A percentile compares a stretch with the other conserved stretches of the same genome.
Conservation (phyloP, 257 asterid species). For the Solanum megistacrolobum region DNA sequence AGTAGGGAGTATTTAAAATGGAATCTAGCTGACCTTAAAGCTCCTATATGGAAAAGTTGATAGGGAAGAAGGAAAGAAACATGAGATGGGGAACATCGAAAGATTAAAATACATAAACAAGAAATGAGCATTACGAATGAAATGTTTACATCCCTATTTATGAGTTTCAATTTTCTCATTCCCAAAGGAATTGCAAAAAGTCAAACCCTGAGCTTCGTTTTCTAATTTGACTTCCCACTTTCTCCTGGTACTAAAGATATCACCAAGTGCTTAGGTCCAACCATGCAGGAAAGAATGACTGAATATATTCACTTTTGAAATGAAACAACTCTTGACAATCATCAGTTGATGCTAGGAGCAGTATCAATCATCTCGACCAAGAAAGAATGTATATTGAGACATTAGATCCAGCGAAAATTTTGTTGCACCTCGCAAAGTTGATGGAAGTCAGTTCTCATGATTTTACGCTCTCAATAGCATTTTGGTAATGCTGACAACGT, state of each 20-base stretch:
- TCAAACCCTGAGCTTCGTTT: not conserved
- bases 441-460: not conserved
- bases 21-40: not conserved
- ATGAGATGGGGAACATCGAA: not conserved
- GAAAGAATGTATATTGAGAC: not conserved
- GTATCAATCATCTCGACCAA: not conserved
- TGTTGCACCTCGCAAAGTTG: not conserved
- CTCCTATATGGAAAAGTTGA: not conserved
- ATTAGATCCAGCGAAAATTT: not conserved
- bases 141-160: not conserved
- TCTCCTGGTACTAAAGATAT: not conserved
- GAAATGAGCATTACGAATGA: not conserved
- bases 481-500: not conserved
- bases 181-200: not conserved
- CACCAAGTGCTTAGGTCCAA: not conserved
- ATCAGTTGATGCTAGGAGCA: not conserved
- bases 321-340: not conserved
- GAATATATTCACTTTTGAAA: not conserved
- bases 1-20: not conserved
- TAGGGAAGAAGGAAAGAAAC: not conserved
- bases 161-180: not conserved
- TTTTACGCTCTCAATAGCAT: not conserved
- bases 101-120: not conserved
- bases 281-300: not conserved
- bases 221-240: not conserved